These are phyloP conservation scores for Styphnolobium japonicum DNA, from an alignment of 306 rosid species.

Conservation along the genomic window DNA sequence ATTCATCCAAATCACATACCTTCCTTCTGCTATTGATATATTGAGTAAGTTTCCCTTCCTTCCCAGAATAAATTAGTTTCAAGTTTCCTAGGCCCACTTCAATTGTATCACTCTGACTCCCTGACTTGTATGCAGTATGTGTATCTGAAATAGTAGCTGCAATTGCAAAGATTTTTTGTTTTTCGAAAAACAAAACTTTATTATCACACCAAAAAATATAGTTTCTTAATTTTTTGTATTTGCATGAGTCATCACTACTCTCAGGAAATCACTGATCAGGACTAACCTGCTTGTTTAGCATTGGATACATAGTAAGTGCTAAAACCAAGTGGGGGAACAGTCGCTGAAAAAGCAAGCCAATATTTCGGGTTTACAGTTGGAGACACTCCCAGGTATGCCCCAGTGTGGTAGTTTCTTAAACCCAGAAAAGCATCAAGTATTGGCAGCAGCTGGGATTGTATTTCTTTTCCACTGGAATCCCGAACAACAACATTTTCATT, in stretches of 20 bases:
- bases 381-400: slow-evolving; percentile 64
- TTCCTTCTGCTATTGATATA: slow-evolving; percentile 53
- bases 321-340: slow-evolving; percentile 87
- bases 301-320: slow-evolving; percentile 68
- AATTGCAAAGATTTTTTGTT: slow-evolving; percentile 17
- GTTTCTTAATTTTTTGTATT: not conserved
- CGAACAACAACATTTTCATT: slow-evolving; percentile 56
- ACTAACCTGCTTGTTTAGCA: slow-evolving; percentile 40
- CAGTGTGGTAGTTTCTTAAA: slow-evolving; percentile 48
- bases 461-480: slow-evolving; percentile 62
- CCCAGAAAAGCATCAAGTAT: slow-evolving; percentile 41
- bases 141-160: slow-evolving; percentile 47
- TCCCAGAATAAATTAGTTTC: slow-evolving; percentile 60
- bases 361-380: slow-evolving; percentile 53
- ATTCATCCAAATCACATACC: slow-evolving; percentile 41
- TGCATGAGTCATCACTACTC: not conserved
- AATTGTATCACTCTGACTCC: slow-evolving; percentile 32
- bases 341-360: slow-evolving; percentile 80
- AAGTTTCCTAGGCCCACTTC: slow-evolving; percentile 69
- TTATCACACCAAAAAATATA: not conserved
- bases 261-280: not conserved
- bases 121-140: slow-evolving; percentile 33
- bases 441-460: slow-evolving; percentile 79
- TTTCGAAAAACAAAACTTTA: not conserved
- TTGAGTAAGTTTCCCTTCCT: slow-evolving; percentile 53